These are phyloP conservation scores for Penicillium desertorum DNA, from an alignment of 495 filamentous ascomycete genomes.

Conservation along the genomic window DNA sequence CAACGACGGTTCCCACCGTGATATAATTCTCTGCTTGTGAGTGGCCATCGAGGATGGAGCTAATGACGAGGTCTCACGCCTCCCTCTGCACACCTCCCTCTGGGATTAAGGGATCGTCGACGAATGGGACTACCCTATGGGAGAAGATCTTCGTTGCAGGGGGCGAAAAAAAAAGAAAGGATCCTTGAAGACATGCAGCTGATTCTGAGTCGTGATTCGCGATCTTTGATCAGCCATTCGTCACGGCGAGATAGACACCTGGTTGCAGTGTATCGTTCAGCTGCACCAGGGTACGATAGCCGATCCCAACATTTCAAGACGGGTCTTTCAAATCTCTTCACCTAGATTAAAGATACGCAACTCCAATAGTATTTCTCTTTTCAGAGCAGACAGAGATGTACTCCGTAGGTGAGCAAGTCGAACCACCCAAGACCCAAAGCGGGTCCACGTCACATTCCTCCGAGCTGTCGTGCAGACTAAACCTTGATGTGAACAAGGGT, in stretches of 20 bases:
- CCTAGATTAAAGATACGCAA: background rate
- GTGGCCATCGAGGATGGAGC: slow-evolving; percentile 5
- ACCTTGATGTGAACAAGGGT: background rate
- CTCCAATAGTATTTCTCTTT: background rate
- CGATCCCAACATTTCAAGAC: background rate
- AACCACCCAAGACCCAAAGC: background rate
- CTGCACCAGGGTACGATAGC: background rate
- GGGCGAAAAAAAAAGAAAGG: background rate
- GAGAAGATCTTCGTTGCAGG: background rate
- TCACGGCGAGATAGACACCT: background rate
- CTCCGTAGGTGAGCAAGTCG: background rate
- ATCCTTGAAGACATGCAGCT: slow-evolving; percentile 2
- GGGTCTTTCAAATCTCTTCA: background rate
- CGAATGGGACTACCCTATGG: background rate
- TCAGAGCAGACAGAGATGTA: background rate
- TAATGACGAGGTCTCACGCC: background rate
- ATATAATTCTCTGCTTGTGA: background rate
- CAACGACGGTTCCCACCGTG: background rate
- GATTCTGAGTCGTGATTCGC: background rate
- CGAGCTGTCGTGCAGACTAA: background rate
- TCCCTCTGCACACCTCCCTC: background rate
- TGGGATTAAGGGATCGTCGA: background rate
- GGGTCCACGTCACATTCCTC: slow-evolving; percentile 15
- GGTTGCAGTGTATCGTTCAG: background rate
- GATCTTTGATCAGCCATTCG: background rate